These are phyloP conservation scores for Chlorokybus atmophyticus DNA, from an alignment of 139 green algal genomes.

Conservation along the genomic window DNA sequence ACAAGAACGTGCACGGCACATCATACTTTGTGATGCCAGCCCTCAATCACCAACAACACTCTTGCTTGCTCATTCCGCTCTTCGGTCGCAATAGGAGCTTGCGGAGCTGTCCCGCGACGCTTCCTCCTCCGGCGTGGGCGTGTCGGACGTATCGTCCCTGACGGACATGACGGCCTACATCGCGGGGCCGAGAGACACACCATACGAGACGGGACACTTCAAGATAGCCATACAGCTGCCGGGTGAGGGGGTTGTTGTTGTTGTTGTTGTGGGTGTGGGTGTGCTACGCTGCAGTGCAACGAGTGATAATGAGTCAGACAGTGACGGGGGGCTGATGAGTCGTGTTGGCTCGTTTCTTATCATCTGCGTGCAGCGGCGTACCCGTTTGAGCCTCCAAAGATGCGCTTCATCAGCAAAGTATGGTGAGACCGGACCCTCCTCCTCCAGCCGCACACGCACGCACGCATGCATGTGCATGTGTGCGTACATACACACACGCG, in stretches of 20 bases:
- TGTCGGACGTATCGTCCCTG: no score
- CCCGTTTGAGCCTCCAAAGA: constrained; percentile 95
- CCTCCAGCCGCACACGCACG: no score
- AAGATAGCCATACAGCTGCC: constrained; percentile 69
- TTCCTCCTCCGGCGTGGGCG: no score
- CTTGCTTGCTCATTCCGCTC: no score
- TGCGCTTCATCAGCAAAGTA: constrained; percentile 91
- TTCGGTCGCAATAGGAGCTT: no score
- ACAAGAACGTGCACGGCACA: no score
- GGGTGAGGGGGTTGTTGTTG: constrained; percentile 6
- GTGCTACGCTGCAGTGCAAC: background rate
- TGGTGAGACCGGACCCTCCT: no score
- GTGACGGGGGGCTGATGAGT: background rate
- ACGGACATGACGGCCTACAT: constrained; percentile 26
- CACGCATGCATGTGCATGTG: no score
- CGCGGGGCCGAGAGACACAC: constrained; percentile 26
- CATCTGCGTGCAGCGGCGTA: constrained; percentile 59
- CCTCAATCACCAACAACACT: no score
- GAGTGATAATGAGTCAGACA: background rate
- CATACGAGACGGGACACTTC: constrained; percentile 43
- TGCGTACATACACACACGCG: no score
- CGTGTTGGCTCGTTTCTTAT: constrained; percentile 5
- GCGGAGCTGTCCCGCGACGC: no score
- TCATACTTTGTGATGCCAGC: no score
- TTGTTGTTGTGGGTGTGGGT: background rate